A percentile compares a stretch with the other conserved stretches of the same genome.
These are phyloP conservation scores for Boletus sp. DNA, from an alignment of 1,284 basidiomycete genomes.

Conservation along the genomic window DNA sequence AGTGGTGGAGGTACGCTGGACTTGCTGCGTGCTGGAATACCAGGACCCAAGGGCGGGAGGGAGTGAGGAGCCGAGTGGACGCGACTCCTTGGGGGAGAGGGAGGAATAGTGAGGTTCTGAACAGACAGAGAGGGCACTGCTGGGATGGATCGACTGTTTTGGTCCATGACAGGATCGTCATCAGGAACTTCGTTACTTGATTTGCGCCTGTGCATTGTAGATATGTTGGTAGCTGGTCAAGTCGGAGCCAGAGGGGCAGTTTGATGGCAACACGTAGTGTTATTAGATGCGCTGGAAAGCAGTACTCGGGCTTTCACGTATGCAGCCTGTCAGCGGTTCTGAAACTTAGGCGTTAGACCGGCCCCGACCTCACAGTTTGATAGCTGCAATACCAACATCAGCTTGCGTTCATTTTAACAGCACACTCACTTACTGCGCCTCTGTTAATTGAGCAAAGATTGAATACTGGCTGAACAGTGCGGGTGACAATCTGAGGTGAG, in stretches of 20 bases:
- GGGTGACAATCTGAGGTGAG: neutral
- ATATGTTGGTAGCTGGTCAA: slow-evolving; percentile 1
- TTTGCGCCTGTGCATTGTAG: slow-evolving; percentile 36
- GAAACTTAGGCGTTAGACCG: slow-evolving; percentile 13
- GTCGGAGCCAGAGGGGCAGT: neutral
- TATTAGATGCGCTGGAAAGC: neutral
- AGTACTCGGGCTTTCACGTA: slow-evolving; percentile 4
- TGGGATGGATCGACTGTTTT: neutral
- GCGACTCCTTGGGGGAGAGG: slow-evolving; percentile 34
- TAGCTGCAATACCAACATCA: slow-evolving; percentile 8
- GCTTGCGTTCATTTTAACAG: neutral
- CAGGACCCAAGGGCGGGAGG: slow-evolving; percentile 21
- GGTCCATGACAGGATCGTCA: slow-evolving; percentile 1
- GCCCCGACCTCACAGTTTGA: slow-evolving; percentile 1
- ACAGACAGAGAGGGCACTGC: slow-evolving; percentile 5
- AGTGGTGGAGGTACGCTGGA: slow-evolving; percentile 30
- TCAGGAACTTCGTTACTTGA: slow-evolving; percentile 33
- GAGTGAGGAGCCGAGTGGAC: slow-evolving; percentile 39
- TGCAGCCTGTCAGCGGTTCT: too few relatives aligned
- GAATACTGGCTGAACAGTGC: neutral
- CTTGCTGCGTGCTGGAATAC: slow-evolving; percentile 23
- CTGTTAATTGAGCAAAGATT: neutral
- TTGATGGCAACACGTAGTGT: slow-evolving; percentile 5
- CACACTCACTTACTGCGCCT: slow-evolving; percentile 1
- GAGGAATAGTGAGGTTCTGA: slow-evolving; percentile 15